Percentiles rank a stretch among this genome's conserved stretches.
phyloP scores from a whole-genome alignment of 2,329 filamentous ascomycete species.

The Fusarium nygamai region DNA sequence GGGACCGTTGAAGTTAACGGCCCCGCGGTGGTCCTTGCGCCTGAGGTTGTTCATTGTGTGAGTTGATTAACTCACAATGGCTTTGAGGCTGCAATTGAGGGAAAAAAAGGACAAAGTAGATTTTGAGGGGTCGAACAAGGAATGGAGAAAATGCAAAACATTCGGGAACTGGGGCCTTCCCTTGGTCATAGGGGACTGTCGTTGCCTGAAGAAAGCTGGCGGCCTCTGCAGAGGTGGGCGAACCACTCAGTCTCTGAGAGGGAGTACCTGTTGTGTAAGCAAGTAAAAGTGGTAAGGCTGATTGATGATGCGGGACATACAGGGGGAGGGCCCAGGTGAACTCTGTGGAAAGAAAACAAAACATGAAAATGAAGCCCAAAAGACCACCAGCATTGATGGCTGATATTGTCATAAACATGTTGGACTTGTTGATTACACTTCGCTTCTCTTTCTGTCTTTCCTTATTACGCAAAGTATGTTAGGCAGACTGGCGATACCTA shows the following conservation, averaged over 20 bases:
- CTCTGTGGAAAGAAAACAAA: background rate
- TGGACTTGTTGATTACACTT: background rate
- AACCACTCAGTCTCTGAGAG: background rate
- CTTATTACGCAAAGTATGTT: background rate
- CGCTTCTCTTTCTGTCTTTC: background rate
- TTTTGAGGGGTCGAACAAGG: background rate
- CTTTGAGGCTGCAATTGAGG: constrained; percentile 21
- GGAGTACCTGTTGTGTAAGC: background rate
- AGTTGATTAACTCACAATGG: background rate
- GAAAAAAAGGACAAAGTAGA: background rate
- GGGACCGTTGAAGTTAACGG: background rate
- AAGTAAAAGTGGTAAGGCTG: background rate
- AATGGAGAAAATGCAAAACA: constrained; percentile 14
- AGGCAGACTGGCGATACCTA: background rate
- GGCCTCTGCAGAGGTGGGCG: constrained; percentile 12
- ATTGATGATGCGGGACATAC: background rate
- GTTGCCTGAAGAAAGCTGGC: constrained; percentile 7
- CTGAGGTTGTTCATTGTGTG: constrained; percentile 14
- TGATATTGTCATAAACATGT: background rate
- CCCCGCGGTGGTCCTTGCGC: constrained; percentile 14
- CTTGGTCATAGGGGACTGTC: constrained; percentile 2
- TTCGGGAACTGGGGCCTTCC: constrained; percentile 5
- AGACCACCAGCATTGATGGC: background rate
- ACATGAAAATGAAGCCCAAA: background rate
- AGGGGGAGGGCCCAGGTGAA: background rate